These are phyloP conservation scores for Diplodia intermedia DNA, from an alignment of 2,329 filamentous ascomycete species.

Conservation along the genomic window DNA sequence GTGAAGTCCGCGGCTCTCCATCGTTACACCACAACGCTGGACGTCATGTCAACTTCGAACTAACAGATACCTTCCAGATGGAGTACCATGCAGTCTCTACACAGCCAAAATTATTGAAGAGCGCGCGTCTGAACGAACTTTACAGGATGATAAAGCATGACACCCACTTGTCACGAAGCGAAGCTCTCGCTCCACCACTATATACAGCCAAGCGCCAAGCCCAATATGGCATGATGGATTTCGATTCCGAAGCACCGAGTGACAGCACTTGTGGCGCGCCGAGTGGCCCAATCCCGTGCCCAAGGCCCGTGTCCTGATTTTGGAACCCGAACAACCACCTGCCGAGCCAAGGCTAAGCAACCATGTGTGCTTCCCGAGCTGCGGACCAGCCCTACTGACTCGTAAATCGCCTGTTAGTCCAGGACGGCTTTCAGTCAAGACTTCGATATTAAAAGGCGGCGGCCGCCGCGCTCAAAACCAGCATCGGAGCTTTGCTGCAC, in stretches of 20 bases:
- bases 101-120: background rate
- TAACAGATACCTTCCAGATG: background rate
- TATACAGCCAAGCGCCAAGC: slow-evolving; percentile 12
- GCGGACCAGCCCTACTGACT: background rate
- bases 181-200: background rate
- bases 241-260: background rate
- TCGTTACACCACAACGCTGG: background rate
- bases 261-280: background rate
- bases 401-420: background rate
- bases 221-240: background rate
- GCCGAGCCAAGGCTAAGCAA: slow-evolving; percentile 1
- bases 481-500: background rate
- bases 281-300: background rate
- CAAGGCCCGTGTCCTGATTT: slow-evolving; percentile 19
- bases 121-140: background rate
- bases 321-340: slow-evolving; percentile 16
- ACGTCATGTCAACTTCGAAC: too few species aligned
- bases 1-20: slow-evolving; percentile 14
- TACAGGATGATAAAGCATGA: background rate
- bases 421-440: background rate
- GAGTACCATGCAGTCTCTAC: too few species aligned
- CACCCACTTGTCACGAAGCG: background rate
- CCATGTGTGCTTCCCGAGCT: slow-evolving; percentile 13
- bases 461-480: background rate
- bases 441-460: slow-evolving; percentile 1